Evolutionary conservation across 352 stramenopile genomes (phyloP), one percentile per base, ranked within the genome.

Genomic region (Pythium oligandrum): DNA sequence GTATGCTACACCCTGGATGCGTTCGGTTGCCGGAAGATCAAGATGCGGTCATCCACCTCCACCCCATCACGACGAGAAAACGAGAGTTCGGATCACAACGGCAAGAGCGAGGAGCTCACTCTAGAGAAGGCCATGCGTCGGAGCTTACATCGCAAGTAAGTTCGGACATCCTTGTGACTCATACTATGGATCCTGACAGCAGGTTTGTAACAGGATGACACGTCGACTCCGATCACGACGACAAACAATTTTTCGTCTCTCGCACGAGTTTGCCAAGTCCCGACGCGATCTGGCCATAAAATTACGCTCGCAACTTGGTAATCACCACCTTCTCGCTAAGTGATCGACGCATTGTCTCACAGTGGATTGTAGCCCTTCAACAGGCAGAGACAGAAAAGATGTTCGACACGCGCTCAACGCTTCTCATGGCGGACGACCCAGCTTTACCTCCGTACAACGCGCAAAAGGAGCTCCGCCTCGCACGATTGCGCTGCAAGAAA

Each of bases 1-100:
- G 78, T 92, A 4, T 92, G 82, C 63, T 92, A 92, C 48, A 90
- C 77, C 30, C 49, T 89, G 4, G 75, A 88, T 40, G 53, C 65
- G 0, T 70, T 70, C 43, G 82, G 82, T 2, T 87, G 76, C 12
- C 75, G 82, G 1, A 63, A 68, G 11, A 86, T 88, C 60, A 92
- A 92, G 45, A 88, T 88, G 71, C 67, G 86, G 44, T 81, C 75
- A 11, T 59, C 63, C 1, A 44, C 53, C 6, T 31, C 30, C 52
- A 50, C 30, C 61, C 53, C 2, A 51, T 51, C 11, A 39, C 26
- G 30, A 53, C 38, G 45, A 54, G 26, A 39, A 40, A 55, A 17
- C 36, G 10, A 34, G 37, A 36, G 36, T n/a, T 32, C 38, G 2
- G 42, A 39, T 44, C 61, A 70, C 33, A 61, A 62, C 7, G 11